Evolutionary conservation across 75 land plant species (phyloP).

Genomic region (Selaginella tamariscina): DNA sequence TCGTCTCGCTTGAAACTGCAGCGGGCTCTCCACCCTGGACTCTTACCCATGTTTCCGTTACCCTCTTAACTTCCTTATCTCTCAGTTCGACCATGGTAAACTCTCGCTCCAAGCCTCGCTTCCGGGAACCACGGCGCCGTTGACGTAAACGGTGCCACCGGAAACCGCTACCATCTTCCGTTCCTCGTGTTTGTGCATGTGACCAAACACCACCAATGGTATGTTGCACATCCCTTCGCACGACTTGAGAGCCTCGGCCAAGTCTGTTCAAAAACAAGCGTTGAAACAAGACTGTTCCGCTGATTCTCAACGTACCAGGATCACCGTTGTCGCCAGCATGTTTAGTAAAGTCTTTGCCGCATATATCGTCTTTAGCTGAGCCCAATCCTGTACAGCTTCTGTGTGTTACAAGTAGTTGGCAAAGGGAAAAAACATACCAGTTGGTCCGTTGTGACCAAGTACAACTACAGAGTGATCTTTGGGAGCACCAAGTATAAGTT

Average conservation of each 20-base stretch:
- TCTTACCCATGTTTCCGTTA: too few relatives aligned
- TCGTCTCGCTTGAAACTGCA: too few relatives aligned
- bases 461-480: background rate
- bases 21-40: too few relatives aligned
- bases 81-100: too few relatives aligned
- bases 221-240: background rate
- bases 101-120: too few relatives aligned
- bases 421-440: too few relatives aligned
- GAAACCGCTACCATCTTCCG: background rate
- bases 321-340: background rate
- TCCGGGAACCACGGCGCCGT: background rate
- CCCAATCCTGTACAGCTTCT: slow-evolving; percentile 3
- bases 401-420: too few relatives aligned
- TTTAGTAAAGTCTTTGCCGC: background rate
- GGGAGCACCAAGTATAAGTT: background rate
- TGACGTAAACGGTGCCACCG: background rate
- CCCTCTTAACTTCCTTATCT: too few relatives aligned
- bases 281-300: too few relatives aligned
- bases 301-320: too few relatives aligned
- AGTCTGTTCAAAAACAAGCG: too few relatives aligned
- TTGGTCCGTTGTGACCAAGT: background rate
- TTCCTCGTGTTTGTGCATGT: background rate
- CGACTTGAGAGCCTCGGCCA: background rate
- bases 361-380: background rate
- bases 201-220: background rate